Conservation (phyloP, 805 yeast genomes). For the Starmerella gropengiesseri region DNA sequence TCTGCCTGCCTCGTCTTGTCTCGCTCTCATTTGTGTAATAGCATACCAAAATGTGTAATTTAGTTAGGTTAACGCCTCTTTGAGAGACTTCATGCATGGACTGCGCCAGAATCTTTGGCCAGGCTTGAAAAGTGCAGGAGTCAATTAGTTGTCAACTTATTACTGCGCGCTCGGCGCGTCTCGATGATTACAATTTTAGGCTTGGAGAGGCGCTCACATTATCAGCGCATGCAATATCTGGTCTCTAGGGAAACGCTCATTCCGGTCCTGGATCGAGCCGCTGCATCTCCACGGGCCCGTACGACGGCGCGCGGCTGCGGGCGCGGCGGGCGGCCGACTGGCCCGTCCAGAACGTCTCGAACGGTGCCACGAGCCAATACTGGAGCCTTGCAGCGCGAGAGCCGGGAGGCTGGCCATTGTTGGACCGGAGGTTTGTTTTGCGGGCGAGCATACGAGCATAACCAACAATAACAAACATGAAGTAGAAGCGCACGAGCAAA, state of each 20-base stretch:
- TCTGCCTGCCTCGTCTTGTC: too few species aligned
- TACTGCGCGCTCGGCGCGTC: too few species aligned
- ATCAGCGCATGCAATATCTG: too few species aligned
- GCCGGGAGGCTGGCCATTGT: constrained; percentile 29
- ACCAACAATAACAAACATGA: constrained; percentile 43
- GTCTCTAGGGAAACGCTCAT: background rate
- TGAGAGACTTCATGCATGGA: too few species aligned
- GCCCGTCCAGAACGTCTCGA: constrained; percentile 31
- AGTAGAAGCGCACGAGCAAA: constrained; percentile 41
- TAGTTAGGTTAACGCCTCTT: too few species aligned
- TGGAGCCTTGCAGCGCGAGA: constrained; percentile 28
- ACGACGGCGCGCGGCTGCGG: constrained; percentile 16
- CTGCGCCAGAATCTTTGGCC: too few species aligned
- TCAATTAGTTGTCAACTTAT: too few species aligned
- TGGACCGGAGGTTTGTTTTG: constrained; percentile 30
- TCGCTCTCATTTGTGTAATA: too few species aligned
- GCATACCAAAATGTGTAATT: too few species aligned
- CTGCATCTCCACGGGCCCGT: constrained; percentile 20
- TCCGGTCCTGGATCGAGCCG: constrained; percentile 10
- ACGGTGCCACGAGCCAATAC: constrained; percentile 23
- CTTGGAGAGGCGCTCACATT: too few species aligned
- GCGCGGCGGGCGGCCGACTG: constrained; percentile 10
- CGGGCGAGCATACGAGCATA: constrained; percentile 46
- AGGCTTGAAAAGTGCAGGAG: too few species aligned
- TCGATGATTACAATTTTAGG: too few species aligned